Evolutionary conservation across 768 basidiomycete genomes (phyloP).

Genomic region (Daedaleopsis sinensis): DNA sequence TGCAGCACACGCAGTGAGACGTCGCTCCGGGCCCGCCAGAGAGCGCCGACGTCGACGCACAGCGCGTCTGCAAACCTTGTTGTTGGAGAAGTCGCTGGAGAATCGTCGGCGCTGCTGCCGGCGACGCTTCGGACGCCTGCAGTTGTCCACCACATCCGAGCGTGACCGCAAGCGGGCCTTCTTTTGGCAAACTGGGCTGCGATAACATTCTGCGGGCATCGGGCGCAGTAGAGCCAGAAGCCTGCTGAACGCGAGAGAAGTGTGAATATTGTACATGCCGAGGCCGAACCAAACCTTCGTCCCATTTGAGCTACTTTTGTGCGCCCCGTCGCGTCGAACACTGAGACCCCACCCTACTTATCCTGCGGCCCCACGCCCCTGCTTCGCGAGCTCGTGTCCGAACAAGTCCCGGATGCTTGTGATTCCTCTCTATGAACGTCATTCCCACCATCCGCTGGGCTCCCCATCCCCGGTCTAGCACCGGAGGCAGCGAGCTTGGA

Average conservation of each 20-base stretch:
- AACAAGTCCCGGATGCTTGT: background rate
- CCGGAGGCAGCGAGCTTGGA: too few species aligned
- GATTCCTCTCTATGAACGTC: background rate
- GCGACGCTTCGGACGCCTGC: background rate
- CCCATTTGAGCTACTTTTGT: background rate
- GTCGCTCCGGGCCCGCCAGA: background rate
- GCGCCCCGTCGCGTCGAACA: background rate
- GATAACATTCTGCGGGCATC: too few species aligned
- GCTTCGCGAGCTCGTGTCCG: background rate
- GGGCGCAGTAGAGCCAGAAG: background rate
- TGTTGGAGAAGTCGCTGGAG: background rate
- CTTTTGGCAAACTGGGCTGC: background rate
- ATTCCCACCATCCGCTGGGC: background rate
- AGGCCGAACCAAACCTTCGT: background rate
- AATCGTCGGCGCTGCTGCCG: too few species aligned
- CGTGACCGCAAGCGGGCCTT: background rate
- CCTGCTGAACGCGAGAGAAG: conserved; percentile 1
- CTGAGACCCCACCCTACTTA: background rate
- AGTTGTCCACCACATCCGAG: background rate
- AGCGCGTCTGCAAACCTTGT: background rate
- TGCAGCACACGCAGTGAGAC: background rate
- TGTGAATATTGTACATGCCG: conserved; percentile 9
- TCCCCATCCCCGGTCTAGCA: too few species aligned
- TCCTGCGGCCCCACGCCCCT: background rate
- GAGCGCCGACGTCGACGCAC: background rate